These are phyloP conservation scores for Cadophora gregata DNA, from an alignment of 2,329 filamentous ascomycete genomes.

Conservation along the genomic window DNA sequence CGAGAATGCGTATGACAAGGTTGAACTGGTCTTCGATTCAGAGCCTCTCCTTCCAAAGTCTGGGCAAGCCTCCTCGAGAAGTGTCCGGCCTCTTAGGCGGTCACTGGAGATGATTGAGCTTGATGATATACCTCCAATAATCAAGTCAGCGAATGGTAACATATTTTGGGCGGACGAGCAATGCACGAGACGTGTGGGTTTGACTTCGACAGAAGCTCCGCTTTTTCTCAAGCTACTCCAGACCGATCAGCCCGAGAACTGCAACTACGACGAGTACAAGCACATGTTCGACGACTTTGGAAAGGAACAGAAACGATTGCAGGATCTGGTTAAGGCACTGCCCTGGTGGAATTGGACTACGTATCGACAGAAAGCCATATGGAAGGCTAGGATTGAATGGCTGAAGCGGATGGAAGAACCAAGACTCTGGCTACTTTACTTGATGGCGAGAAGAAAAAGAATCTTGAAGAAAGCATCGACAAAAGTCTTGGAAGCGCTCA, in stretches of 20 bases:
- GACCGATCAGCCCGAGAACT: constrained; percentile 33
- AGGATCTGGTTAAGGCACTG: constrained; percentile 25
- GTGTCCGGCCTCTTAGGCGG: constrained; percentile 12
- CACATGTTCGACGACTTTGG: constrained; percentile 37
- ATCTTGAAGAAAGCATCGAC: constrained; percentile 31
- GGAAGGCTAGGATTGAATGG: constrained; percentile 35
- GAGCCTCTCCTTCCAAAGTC: constrained; percentile 31
- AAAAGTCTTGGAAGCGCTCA: constrained; percentile 26
- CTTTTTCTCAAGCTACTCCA: constrained; percentile 35
- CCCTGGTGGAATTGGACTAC: constrained; percentile 32
- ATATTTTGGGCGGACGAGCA: constrained; percentile 39
- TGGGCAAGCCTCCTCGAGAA: constrained; percentile 17
- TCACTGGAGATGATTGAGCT: constrained; percentile 29
- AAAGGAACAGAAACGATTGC: constrained; percentile 29
- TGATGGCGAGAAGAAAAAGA: constrained; percentile 36
- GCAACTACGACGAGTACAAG: constrained; percentile 36
- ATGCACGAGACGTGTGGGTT: constrained; percentile 36
- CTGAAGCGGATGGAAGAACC: constrained; percentile 36
- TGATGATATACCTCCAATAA: constrained; percentile 38
- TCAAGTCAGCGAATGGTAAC: constrained; percentile 37
- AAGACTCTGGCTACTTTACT: constrained; percentile 35
- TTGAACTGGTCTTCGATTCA: constrained; percentile 19
- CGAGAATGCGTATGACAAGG: constrained; percentile 24
- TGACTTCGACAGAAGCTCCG: constrained; percentile 35
- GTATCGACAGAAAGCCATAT: constrained; percentile 28